phyloP scores from a whole-genome alignment of 139 green algal species.

The Micractinium sp. region DNA sequence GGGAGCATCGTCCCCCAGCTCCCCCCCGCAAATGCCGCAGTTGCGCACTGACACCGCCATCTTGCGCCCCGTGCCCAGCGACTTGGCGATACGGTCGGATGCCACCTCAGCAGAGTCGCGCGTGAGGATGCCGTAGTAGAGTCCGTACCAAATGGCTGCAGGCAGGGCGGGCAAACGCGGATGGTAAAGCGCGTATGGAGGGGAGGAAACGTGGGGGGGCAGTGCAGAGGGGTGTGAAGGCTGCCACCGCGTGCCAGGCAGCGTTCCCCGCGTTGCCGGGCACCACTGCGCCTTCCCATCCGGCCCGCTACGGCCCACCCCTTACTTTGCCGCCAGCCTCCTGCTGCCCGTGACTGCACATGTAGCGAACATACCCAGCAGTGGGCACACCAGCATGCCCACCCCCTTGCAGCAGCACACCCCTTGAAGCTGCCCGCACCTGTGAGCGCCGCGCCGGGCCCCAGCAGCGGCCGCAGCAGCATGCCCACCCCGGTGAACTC shows the following conservation, averaged over 20 bases:
- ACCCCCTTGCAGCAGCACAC: no score
- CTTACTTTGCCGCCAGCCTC: no score
- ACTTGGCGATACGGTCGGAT: constrained; percentile 68
- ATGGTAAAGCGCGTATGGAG: neutral
- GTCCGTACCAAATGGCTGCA: constrained; percentile 71
- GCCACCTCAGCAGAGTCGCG: constrained; percentile 88
- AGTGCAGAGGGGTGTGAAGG: no score
- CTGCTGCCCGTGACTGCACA: no score
- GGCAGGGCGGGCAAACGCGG: neutral
- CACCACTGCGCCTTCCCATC: no score
- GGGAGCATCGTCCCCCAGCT: constrained; percentile 46
- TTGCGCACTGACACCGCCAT: constrained; percentile 57
- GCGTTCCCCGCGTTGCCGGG: no score
- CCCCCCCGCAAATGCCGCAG: constrained; percentile 84
- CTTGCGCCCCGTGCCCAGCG: constrained; percentile 55
- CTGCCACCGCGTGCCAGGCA: no score
- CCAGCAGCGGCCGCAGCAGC: constrained; percentile 49
- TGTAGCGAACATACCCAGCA: no score
- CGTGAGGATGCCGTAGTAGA: constrained; percentile 92
- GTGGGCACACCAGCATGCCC: neutral
- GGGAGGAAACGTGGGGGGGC: neutral
- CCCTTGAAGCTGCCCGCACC: neutral
- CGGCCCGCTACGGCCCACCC: no score
- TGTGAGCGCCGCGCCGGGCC: constrained; percentile 7
- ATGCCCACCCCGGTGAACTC: constrained; percentile 67